phyloP scores from a whole-genome alignment of 108 stramenopile genomes.

The Parietichytrium sp. region DNA sequence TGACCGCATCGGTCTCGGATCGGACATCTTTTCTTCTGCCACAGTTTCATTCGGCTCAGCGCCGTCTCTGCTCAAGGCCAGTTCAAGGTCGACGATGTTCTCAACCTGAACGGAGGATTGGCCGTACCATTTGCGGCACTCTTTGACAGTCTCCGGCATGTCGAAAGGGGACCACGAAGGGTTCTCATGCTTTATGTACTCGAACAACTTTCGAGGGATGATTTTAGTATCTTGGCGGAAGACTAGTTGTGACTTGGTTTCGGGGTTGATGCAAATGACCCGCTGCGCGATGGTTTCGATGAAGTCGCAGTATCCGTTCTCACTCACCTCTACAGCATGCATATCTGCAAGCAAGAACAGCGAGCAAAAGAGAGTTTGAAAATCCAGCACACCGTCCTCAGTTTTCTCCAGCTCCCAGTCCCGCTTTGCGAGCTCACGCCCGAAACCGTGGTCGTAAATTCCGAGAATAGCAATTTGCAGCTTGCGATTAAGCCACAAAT shows the following conservation, averaged over 20 bases:
- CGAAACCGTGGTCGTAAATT: not conserved
- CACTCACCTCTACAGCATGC: not conserved
- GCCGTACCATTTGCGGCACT: not conserved
- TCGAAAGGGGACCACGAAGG: not conserved
- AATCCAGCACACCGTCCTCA: not conserved
- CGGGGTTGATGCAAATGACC: not conserved
- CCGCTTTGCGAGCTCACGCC: slow-evolving; percentile 18
- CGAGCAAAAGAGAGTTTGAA: not conserved
- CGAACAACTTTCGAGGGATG: slow-evolving; percentile 13
- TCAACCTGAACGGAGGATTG: slow-evolving; percentile 26
- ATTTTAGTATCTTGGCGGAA: not conserved
- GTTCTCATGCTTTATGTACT: not conserved
- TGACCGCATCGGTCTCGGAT: no score
- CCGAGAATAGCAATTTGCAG: not conserved
- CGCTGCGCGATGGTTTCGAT: not conserved
- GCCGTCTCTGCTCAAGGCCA: no score
- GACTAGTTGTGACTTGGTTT: not conserved
- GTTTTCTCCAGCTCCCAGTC: not conserved
- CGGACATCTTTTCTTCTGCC: no score
- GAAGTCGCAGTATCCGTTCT: slow-evolving; percentile 25
- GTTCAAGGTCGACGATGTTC: no score
- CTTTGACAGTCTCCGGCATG: not conserved
- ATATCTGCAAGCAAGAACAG: slow-evolving; percentile 16
- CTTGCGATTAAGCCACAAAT: not conserved
- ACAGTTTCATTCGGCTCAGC: no score